Conservation (phyloP, 1,139 yeast genomes). For the Trichomonascaceae sp. region DNA sequence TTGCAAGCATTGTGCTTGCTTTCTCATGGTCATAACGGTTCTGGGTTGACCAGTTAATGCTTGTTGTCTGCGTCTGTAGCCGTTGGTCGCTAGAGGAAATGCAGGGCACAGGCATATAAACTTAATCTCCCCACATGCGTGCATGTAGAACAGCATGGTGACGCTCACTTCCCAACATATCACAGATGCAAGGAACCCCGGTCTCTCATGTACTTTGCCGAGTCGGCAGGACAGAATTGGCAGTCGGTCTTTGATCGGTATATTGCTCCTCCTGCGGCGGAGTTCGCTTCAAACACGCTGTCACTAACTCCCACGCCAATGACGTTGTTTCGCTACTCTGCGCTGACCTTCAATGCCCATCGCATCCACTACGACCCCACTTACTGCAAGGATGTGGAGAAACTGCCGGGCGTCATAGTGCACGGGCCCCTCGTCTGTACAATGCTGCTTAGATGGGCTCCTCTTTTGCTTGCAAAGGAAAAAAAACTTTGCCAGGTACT, state of each 20-base stretch:
- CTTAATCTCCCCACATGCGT: too few relatives aligned
- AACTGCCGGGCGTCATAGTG: constrained; percentile 46
- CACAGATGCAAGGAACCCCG: too few relatives aligned
- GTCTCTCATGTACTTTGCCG: constrained; percentile 20
- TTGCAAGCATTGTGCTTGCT: too few relatives aligned
- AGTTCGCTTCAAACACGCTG: constrained; percentile 9
- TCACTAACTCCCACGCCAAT: constrained; percentile 19
- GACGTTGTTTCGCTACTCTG: constrained; percentile 48
- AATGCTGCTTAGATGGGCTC: constrained; percentile 40
- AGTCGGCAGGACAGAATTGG: constrained; percentile 12
- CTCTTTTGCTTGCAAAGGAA: constrained; percentile 9
- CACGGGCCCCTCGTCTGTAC: constrained; percentile 77
- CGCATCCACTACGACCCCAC: constrained; percentile 57
- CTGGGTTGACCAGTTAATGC: too few relatives aligned
- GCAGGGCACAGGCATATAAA: too few relatives aligned
- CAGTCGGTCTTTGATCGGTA: constrained; percentile 9
- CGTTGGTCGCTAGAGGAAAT: too few relatives aligned
- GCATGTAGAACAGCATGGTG: too few relatives aligned
- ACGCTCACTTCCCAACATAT: too few relatives aligned
- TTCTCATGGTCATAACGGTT: too few relatives aligned
- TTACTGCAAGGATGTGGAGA: constrained; percentile 43
- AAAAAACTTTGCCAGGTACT: too few relatives aligned
- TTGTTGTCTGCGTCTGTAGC: too few relatives aligned
- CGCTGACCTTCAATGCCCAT: constrained; percentile 70
- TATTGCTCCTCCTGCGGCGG: constrained; percentile 10